Percentiles rank a stretch among this genome's conserved stretches.
These are phyloP conservation scores for Mortierella sp. DNA, from an alignment of 371 early-diverging fungal species.

Conservation along the genomic window DNA sequence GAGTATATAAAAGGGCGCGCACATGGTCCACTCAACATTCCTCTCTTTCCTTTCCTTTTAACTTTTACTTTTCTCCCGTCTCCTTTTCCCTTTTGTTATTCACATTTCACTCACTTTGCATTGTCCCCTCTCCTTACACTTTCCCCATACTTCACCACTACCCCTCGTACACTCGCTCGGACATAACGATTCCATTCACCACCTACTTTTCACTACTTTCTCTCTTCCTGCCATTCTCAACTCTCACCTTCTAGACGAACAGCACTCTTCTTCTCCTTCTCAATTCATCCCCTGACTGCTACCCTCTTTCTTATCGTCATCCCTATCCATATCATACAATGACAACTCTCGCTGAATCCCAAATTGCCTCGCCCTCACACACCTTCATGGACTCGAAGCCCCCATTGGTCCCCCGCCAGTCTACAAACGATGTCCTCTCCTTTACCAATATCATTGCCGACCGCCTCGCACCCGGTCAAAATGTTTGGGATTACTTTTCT, in stretches of 20 bases:
- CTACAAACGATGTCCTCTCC: slow-evolving; percentile 46
- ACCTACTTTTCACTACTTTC: background rate
- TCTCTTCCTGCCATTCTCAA: background rate
- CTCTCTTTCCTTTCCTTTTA: background rate
- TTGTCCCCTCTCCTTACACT: too few relatives aligned
- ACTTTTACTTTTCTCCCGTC: background rate
- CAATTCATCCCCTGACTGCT: background rate
- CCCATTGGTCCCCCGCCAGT: slow-evolving; percentile 50
- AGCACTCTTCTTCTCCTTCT: background rate
- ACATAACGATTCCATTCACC: background rate
- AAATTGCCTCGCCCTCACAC: slow-evolving; percentile 23
- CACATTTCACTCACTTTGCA: too few relatives aligned
- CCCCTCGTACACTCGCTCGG: background rate
- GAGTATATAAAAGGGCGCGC: background rate
- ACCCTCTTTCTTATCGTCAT: background rate
- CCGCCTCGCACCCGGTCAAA: slow-evolving; percentile 46
- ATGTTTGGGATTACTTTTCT: slow-evolving; percentile 52
- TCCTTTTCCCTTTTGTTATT: too few relatives aligned
- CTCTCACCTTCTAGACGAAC: background rate
- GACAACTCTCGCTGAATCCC: slow-evolving; percentile 13
- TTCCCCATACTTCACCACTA: background rate
- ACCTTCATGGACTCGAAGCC: slow-evolving; percentile 46
- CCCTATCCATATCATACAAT: slow-evolving; percentile 7
- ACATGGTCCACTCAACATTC: background rate
- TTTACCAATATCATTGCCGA: slow-evolving; percentile 50